phyloP scores from a whole-genome alignment of 208 protist species.

The Trypanosoma scelopori region DNA sequence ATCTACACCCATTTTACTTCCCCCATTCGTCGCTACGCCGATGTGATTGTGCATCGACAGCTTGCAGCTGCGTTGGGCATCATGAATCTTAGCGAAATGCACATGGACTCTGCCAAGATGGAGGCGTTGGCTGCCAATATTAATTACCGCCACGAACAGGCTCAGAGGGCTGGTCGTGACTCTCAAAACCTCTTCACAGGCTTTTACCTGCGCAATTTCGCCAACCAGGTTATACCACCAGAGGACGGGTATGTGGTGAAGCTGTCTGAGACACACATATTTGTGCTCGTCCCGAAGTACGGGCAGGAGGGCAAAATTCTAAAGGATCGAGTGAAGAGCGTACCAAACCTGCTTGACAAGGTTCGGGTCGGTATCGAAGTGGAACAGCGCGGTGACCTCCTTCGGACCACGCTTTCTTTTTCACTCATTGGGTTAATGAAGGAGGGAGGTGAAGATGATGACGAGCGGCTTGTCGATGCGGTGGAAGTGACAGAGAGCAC shows the following conservation, averaged over 20 bases:
- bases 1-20: slow-evolving; percentile 97
- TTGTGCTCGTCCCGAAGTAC: slow-evolving; percentile 88
- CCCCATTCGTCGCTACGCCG: slow-evolving; percentile 94
- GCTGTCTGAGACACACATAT: slow-evolving; percentile 78
- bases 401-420: slow-evolving; percentile 78
- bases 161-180: slow-evolving; percentile 89
- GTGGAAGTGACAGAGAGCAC: not conserved
- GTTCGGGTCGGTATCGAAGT: slow-evolving; percentile 77
- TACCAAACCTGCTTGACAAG: slow-evolving; percentile 79
- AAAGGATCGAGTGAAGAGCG: slow-evolving; percentile 57
- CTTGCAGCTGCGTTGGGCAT: slow-evolving; percentile 84
- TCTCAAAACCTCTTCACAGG: slow-evolving; percentile 92
- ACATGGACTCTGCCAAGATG: slow-evolving; percentile 74
- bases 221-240: slow-evolving; percentile 59
- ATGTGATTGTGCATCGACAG: slow-evolving; percentile 94
- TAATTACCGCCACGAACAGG: slow-evolving; percentile 92
- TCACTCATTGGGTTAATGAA: slow-evolving; percentile 69
- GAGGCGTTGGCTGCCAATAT: slow-evolving; percentile 80
- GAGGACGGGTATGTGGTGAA: slow-evolving; percentile 88
- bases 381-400: slow-evolving; percentile 66
- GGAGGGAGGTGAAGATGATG: slow-evolving; percentile 36
- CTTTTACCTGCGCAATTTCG: slow-evolving; percentile 86
- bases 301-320: slow-evolving; percentile 85
- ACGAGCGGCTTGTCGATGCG: slow-evolving; percentile 20
- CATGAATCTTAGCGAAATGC: slow-evolving; percentile 40